A percentile compares a stretch with the other conserved stretches of the same genome.
phyloP scores from a whole-genome alignment of 805 yeast species.

The Danielozyma ontarioensis region DNA sequence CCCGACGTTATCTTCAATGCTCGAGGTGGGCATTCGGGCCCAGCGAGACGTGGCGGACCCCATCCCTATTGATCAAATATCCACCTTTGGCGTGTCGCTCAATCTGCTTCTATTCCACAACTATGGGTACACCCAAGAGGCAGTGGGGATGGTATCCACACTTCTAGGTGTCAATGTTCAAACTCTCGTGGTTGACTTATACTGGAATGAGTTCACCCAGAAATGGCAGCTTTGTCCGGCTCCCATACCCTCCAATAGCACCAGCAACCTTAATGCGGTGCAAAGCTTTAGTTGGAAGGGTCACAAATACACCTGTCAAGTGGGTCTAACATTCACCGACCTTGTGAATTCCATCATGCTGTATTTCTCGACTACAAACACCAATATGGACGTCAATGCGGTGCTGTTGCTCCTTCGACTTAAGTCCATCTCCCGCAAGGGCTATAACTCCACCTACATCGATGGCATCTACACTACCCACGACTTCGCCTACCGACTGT shows the following conservation, averaged over 20 bases:
- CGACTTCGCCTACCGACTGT: not conserved
- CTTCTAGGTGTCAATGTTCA: slow-evolving; percentile 37
- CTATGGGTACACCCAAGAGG: slow-evolving; percentile 20
- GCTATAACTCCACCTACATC: not conserved
- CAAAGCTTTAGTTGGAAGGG: slow-evolving; percentile 22
- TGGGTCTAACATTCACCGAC: slow-evolving; percentile 17
- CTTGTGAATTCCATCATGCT: slow-evolving; percentile 14
- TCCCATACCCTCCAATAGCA: slow-evolving; percentile 25
- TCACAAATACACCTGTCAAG: slow-evolving; percentile 21
- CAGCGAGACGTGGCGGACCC: slow-evolving; percentile 30
- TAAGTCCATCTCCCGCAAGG: slow-evolving; percentile 10
- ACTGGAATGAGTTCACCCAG: slow-evolving; percentile 43
- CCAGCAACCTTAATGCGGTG: slow-evolving; percentile 10
- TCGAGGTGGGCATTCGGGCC: slow-evolving; percentile 19
- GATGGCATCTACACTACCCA: not conserved
- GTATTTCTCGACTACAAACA: slow-evolving; percentile 23
- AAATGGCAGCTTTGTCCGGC: slow-evolving; percentile 56
- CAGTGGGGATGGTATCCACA: slow-evolving; percentile 12
- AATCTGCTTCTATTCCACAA: slow-evolving; percentile 22
- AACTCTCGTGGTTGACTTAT: slow-evolving; percentile 47
- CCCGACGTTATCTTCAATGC: slow-evolving; percentile 5
- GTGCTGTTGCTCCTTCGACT: slow-evolving; percentile 26
- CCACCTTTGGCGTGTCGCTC: slow-evolving; percentile 28
- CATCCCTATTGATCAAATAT: slow-evolving; percentile 30
- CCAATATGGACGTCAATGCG: slow-evolving; percentile 27